Base-by-base conservation (phyloP, 495 filamentous ascomycete species). In the Xylaria longipes region DNA sequence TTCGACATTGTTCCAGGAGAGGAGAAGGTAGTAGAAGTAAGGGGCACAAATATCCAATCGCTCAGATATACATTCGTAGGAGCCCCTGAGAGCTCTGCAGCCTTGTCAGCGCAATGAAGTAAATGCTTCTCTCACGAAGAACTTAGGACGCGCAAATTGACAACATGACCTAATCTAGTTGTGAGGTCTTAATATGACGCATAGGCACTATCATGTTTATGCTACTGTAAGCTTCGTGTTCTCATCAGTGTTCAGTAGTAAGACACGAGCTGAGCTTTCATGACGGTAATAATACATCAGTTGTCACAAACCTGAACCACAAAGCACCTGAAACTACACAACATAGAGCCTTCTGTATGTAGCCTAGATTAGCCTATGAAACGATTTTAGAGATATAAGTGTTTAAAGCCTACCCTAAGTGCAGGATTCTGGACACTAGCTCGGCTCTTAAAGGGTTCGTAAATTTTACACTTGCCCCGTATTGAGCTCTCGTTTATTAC, bases 1-100 rank as follows among this genome's bases (percentile, higher is more conserved):
- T 82, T 87, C 5, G 83, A 87, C 72, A 41, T 86, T 20, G 71
- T 86, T 1, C 85, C 84, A 0, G 80, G 84, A 4, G 80, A 83
- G 64, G 69, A 80, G 20, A 76, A 74, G 27, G 46, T 67, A 8
- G 78, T 87, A 9, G 54, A 75, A 33, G 69, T 79, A 20, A 66
- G 29, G 12, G 77, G 74, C 0, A 33, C 56, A 4, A 37, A 50
- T 12, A 46, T 72, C 2, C 67, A 74, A 1, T 75, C 75, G 20
- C 65, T 79, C 1, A 71, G 74, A 27, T 79, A 79, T 52, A 77
- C 77, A 11, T 79, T 77, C 37, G 67, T 79, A 31, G 77, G 77
- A 37, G 77, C 75, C 12, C 39, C 71, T 22, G 71, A 73, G 22
- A 75, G 72, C 11, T 77, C 77, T 64, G 43, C 68, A 14, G 12